A percentile compares a stretch with the other conserved stretches of the same genome.
Evolutionary conservation across 108 stramenopile genomes (phyloP).

Genomic region (Fragilaria radians): DNA sequence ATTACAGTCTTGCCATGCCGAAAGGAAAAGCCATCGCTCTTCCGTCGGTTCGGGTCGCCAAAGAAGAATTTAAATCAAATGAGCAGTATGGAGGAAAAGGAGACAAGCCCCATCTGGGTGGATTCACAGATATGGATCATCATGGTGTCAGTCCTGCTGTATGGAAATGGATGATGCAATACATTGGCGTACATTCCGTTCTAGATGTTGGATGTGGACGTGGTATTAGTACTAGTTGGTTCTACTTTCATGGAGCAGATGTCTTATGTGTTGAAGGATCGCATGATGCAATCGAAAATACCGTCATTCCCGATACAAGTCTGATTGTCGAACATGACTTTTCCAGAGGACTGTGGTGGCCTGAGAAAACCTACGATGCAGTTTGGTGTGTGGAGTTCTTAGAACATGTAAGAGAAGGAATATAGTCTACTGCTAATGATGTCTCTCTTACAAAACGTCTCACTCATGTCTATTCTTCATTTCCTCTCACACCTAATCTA

Average conservation of each 20-base stretch:
- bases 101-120: conserved; percentile 69
- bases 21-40: conserved; percentile 20
- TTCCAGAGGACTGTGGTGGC: conserved; percentile 83
- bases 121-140: conserved; percentile 57
- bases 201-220: conserved; percentile 83
- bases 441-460: too few relatives aligned
- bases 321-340: conserved; percentile 55
- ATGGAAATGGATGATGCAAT: conserved; percentile 41
- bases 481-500: neutral
- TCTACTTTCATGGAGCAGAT: conserved; percentile 46
- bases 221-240: conserved; percentile 64
- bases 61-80: neutral
- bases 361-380: conserved; percentile 65
- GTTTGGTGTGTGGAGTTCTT: conserved; percentile 79
- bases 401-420: conserved; percentile 20
- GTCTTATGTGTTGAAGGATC: conserved; percentile 70
- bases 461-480: too few relatives aligned
- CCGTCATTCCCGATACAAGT: conserved; percentile 40
- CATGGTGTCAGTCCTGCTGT: conserved; percentile 40
- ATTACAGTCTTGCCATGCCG: conserved; percentile 3
- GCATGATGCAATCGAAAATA: conserved; percentile 61
- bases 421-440: neutral
- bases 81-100: conserved; percentile 56
- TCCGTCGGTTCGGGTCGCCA: conserved; percentile 30
- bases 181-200: conserved; percentile 61